phyloP scores from a whole-genome alignment of 2,329 filamentous ascomycete species.

The Nemania diffusa region DNA sequence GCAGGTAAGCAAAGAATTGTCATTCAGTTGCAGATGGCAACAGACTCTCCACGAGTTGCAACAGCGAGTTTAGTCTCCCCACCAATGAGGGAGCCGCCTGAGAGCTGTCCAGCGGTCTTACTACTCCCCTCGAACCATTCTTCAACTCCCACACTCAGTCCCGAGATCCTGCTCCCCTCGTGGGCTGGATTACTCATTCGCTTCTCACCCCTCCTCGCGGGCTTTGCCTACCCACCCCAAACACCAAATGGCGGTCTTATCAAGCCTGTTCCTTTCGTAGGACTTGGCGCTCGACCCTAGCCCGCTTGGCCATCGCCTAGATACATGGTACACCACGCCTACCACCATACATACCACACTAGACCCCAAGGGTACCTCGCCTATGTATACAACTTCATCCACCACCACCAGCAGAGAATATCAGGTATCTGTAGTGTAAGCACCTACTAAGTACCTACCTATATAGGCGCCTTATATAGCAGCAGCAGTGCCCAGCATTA shows the following conservation, averaged over 20 bases:
- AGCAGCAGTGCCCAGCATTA: slow-evolving; percentile 20
- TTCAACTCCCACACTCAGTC: slow-evolving; percentile 24
- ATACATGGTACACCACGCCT: not conserved
- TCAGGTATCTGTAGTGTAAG: not conserved
- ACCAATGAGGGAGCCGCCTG: slow-evolving; percentile 16
- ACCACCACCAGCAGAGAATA: not conserved
- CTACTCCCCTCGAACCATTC: slow-evolving; percentile 24
- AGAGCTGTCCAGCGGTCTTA: slow-evolving; percentile 15
- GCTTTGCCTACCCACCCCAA: not conserved
- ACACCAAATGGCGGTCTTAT: slow-evolving; percentile 32
- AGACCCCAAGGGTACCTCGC: not conserved
- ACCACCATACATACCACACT: not conserved
- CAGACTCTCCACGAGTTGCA: slow-evolving; percentile 27
- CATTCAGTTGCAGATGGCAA: slow-evolving; percentile 37
- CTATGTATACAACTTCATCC: not conserved
- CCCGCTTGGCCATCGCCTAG: slow-evolving; percentile 7
- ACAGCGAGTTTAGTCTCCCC: slow-evolving; percentile 19
- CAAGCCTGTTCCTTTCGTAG: slow-evolving; percentile 2
- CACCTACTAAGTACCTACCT: not conserved
- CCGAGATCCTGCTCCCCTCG: slow-evolving; percentile 3
- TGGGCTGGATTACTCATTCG: slow-evolving; percentile 24
- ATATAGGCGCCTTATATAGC: not conserved
- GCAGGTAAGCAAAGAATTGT: slow-evolving; percentile 34
- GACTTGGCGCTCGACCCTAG: not conserved
- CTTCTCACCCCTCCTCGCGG: slow-evolving; percentile 9